Percentiles rank a stretch among this genome's conserved stretches.
phyloP scores from a whole-genome alignment of 164 flowering plant species.

The Chimonanthus praecox region DNA sequence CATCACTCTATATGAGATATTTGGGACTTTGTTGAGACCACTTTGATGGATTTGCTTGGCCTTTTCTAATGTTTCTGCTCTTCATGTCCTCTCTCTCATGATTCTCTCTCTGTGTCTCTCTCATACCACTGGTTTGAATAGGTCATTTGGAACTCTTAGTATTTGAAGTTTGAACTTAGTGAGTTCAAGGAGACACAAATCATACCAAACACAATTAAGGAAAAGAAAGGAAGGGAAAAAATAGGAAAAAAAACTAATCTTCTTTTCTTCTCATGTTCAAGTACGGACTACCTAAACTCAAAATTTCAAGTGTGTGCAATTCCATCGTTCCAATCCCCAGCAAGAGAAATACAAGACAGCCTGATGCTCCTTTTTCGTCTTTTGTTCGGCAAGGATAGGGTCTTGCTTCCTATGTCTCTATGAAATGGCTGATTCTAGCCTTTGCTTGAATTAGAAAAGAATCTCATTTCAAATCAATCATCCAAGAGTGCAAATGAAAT shows the following conservation, averaged over 20 bases:
- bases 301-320: too few species aligned
- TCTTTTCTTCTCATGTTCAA: not conserved
- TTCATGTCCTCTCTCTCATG: conserved; percentile 14
- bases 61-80: conserved; percentile 31
- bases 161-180: conserved; percentile 29
- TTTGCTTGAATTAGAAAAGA: not conserved
- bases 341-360: too few species aligned
- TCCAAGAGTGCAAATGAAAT: not conserved
- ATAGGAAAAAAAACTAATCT: not conserved
- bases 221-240: not conserved
- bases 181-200: conserved; percentile 7
- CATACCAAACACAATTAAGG: conserved; percentile 7
- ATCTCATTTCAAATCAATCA: not conserved
- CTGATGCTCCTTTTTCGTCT: too few species aligned
- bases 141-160: conserved; percentile 26
- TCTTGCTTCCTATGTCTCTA: too few species aligned
- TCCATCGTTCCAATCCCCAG: too few species aligned
- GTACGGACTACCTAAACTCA: not conserved
- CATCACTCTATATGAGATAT: conserved; percentile 16
- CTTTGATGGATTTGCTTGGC: conserved; percentile 54
- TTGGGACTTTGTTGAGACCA: conserved; percentile 34
- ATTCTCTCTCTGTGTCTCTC: conserved; percentile 13
- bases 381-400: too few species aligned
- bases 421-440: not conserved
- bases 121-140: conserved; percentile 24